Conservation (phyloP, 768 basidiomycete species). For the Cystobasidium ongulense region DNA sequence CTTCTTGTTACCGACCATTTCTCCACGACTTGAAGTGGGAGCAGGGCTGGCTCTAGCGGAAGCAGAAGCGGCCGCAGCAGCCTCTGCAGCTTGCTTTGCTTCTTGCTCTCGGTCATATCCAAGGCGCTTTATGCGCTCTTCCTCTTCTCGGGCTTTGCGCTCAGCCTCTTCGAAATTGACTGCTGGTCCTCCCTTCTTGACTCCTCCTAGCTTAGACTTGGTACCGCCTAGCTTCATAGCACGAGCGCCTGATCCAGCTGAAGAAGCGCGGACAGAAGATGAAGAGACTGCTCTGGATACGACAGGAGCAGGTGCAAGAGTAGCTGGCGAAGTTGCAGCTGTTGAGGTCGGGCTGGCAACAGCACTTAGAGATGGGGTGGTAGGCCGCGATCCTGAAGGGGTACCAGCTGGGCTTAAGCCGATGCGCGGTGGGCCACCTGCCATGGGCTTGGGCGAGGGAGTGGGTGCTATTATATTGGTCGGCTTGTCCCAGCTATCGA, state of each 20-base stretch:
- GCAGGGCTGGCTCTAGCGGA: constrained; percentile 34
- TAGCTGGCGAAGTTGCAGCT: constrained; percentile 32
- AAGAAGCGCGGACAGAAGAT: constrained; percentile 46
- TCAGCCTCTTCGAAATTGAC: constrained; percentile 95
- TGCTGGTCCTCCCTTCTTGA: constrained; percentile 68
- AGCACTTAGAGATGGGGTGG: constrained; percentile 43
- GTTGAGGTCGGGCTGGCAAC: constrained; percentile 29
- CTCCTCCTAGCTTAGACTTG: constrained; percentile 61
- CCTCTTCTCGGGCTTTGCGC: constrained; percentile 78
- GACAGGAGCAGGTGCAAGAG: constrained; percentile 38
- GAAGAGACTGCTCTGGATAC: constrained; percentile 48
- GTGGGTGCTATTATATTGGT: constrained; percentile 46
- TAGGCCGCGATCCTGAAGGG: constrained; percentile 56
- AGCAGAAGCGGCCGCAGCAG: constrained; percentile 50
- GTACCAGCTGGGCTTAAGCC: constrained; percentile 47
- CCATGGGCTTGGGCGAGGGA: constrained; percentile 41
- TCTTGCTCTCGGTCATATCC: constrained; percentile 82
- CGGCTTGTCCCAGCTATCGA: constrained; percentile 91
- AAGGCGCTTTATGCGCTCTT: constrained; percentile 79
- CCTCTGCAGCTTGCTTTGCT: constrained; percentile 68
- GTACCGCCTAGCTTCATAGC: constrained; percentile 45
- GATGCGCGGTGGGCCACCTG: constrained; percentile 42
- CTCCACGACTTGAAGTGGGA: constrained; percentile 38
- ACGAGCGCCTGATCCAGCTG: constrained; percentile 35
- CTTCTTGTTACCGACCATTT: constrained; percentile 34